Evolutionary conservation across 768 basidiomycete genomes (phyloP).

Genomic region (Suillus sp.): DNA sequence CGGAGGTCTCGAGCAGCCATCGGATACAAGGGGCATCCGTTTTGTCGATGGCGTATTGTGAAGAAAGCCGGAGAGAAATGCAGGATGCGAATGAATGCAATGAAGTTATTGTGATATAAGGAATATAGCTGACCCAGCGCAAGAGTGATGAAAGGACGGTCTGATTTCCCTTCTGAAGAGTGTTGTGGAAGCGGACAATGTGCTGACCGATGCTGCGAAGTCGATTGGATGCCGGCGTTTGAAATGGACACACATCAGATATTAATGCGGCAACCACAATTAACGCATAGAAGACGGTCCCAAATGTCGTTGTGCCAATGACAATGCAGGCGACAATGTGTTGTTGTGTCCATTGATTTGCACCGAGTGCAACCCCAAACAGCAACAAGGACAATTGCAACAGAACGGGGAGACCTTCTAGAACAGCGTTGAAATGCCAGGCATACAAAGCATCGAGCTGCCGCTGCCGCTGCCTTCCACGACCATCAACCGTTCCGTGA

Average conservation of each 20-base stretch:
- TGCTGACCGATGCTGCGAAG: conserved; percentile 13
- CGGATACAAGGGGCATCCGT: conserved; percentile 11
- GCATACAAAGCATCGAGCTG: conserved; percentile 20
- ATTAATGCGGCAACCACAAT: conserved; percentile 22
- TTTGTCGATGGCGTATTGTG: background rate
- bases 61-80: background rate
- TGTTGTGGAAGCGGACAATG: background rate
- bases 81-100: conserved; percentile 5
- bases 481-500: conserved; percentile 17
- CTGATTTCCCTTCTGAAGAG: conserved; percentile 9
- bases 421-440: conserved; percentile 21
- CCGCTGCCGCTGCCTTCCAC: conserved; percentile 21
- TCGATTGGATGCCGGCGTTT: conserved; percentile 20
- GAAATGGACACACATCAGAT: conserved; percentile 21
- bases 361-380: conserved; percentile 21
- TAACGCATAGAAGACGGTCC: conserved; percentile 19
- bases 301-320: conserved; percentile 15
- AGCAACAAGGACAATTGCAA: conserved; percentile 26
- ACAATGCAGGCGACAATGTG: conserved; percentile 15
- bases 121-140: conserved; percentile 7
- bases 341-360: conserved; percentile 19
- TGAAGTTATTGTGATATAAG: background rate
- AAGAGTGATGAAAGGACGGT: conserved; percentile 1
- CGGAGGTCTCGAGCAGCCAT: conserved; percentile 16
- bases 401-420: conserved; percentile 20